phyloP scores from a whole-genome alignment of 1,284 basidiomycete species.

The Puccinia novopanici region DNA sequence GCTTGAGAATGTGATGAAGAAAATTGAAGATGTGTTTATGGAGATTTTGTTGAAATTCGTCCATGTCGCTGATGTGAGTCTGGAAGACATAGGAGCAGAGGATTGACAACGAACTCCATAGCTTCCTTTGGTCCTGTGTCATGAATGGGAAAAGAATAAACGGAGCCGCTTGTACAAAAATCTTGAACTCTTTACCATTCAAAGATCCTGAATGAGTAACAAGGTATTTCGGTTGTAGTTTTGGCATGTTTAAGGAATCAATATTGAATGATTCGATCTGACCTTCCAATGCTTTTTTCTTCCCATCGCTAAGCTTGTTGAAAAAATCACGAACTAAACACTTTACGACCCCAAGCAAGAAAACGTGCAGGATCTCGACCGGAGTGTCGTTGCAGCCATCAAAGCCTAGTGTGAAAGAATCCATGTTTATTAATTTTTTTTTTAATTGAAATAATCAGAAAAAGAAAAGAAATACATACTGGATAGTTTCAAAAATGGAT shows the following conservation, averaged over 20 bases:
- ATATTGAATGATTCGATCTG: neutral
- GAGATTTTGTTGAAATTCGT: too few species aligned
- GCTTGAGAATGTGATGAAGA: neutral
- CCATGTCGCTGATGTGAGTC: too few species aligned
- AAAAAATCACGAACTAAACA: neutral
- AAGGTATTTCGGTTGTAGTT: neutral
- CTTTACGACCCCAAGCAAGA: conserved; percentile 8
- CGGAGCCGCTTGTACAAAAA: too few species aligned
- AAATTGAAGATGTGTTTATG: too few species aligned
- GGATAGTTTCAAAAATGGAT: neutral
- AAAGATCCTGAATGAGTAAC: too few species aligned
- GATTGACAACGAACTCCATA: too few species aligned
- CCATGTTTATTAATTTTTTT: too few species aligned
- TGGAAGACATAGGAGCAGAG: too few species aligned
- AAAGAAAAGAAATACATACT: neutral
- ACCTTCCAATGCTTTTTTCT: neutral
- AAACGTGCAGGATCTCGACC: conserved; percentile 12
- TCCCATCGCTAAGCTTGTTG: neutral
- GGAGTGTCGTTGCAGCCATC: neutral
- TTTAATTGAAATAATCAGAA: neutral
- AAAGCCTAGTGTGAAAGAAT: conserved; percentile 3
- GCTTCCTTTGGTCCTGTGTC: too few species aligned
- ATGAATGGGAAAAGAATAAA: too few species aligned
- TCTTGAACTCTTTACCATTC: too few species aligned
- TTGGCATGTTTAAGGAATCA: neutral